These are phyloP conservation scores for Diplodia intermedia DNA, from an alignment of 2,329 filamentous ascomycete species.

Conservation along the genomic window DNA sequence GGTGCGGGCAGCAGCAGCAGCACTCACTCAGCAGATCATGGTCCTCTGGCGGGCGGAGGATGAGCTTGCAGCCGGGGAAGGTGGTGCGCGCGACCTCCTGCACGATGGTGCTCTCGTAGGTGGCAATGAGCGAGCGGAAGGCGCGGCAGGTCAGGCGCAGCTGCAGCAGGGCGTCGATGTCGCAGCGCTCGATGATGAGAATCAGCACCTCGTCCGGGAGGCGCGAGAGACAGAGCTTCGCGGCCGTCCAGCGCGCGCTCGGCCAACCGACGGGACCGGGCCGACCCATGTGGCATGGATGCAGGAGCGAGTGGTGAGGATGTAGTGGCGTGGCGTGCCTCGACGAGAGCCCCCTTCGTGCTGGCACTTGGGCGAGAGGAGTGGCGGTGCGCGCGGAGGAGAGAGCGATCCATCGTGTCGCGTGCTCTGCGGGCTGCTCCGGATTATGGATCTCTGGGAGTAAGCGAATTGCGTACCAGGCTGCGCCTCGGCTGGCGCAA, in stretches of 20 bases:
- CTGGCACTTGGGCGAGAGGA: neutral
- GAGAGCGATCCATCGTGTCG: slow-evolving; percentile 3
- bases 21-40: slow-evolving; percentile 26
- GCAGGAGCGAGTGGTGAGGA: neutral
- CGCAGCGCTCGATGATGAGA: slow-evolving; percentile 40
- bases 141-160: slow-evolving; percentile 38
- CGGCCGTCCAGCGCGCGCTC: slow-evolving; percentile 21
- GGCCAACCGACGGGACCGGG: slow-evolving; percentile 29
- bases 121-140: slow-evolving; percentile 39
- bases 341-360: slow-evolving; percentile 1
- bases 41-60: slow-evolving; percentile 26
- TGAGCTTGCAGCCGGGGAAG: slow-evolving; percentile 37
- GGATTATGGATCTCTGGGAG: slow-evolving; percentile 10
- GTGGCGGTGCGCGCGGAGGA: slow-evolving; percentile 15
- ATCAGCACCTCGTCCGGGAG: slow-evolving; percentile 39
- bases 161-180: slow-evolving; percentile 41
- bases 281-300: slow-evolving; percentile 29
- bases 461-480: slow-evolving; percentile 25
- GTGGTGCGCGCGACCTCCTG: slow-evolving; percentile 41
- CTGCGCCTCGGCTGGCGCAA: slow-evolving; percentile 30
- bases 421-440: neutral
- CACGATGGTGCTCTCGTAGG: slow-evolving; percentile 41
- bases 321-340: neutral
- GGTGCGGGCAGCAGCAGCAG: neutral
- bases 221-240: slow-evolving; percentile 11